Evolutionary conservation across 805 yeast species (phyloP), one percentile per base, ranked within the genome.

Genomic region (Candida sakaeoensis): DNA sequence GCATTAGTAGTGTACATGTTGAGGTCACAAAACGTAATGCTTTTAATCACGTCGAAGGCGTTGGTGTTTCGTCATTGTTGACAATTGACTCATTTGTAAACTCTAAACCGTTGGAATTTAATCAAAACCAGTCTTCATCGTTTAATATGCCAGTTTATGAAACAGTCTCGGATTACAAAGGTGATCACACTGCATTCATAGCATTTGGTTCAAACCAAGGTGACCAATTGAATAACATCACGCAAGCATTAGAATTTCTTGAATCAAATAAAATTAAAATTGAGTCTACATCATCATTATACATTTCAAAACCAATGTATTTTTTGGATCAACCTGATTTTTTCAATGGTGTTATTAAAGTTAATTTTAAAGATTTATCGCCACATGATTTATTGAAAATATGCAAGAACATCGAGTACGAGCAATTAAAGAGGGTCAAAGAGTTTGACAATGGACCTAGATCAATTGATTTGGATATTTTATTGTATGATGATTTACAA

Each of bases 121-220:
- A 18, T 29, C 44, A 4, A 40, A 46, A 33, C 12, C 43, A 47
- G 24, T 28, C 41, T 17, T 31, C 45, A 22, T 14, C 32, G 34
- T 65, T 65, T 42, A 59, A 68, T 39, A 52, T 66, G 23, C 72
- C 75, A 0, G 57, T 60, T 0, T 36, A 55, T 1, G 45, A 45
- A 7, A 17, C 33, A 9, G 32, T 32, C 9, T 28, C 34, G 9
- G 25, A 25, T 9, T 34, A 36, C 19, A 30, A 42, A 27, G 45
- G 45, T 12, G 33, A 41, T 7, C 87, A 82, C 53, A 66, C 64
- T 2, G 95, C 78, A 1, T 89, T 69, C 56, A 56, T 93, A 27
- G 96, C 96, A 0, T 85, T 93, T 65, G 99, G 99, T 0, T 79
- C 96, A 7, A 93, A 93, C 52, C 63, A 75, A 28, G 98, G 97